A percentile compares a stretch with the other conserved stretches of the same genome.
Conservation (phyloP, 2,329 filamentous ascomycete species). For the Shiraia sp. region DNA sequence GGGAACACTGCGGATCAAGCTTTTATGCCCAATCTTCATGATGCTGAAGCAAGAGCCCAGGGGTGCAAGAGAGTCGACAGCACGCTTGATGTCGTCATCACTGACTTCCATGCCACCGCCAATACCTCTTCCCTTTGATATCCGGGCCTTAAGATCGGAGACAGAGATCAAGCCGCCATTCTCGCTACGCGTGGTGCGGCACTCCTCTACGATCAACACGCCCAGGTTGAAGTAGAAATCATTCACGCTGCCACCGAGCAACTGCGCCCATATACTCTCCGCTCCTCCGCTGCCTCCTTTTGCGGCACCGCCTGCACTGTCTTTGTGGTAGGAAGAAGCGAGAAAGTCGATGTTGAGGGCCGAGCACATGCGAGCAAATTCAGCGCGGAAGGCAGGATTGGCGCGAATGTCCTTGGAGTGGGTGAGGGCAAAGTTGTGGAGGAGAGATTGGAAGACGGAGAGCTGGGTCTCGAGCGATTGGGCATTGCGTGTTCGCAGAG, state of each 20-base stretch:
- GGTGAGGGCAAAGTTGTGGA: constrained; percentile 93
- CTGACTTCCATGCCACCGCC: constrained; percentile 74
- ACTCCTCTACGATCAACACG: constrained; percentile 93
- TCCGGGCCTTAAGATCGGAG: constrained; percentile 74
- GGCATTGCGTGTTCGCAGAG: constrained; percentile 81
- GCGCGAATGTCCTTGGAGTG: constrained; percentile 96
- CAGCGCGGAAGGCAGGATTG: constrained; percentile 90
- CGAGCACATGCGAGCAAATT: constrained; percentile 98
- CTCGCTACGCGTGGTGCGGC: constrained; percentile 79
- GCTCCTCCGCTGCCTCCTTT: constrained; percentile 47
- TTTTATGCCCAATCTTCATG: constrained; percentile 78
- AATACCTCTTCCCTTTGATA: constrained; percentile 70
- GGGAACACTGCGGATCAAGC: constrained; percentile 89
- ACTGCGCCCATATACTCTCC: constrained; percentile 86
- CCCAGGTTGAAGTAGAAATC: constrained; percentile 99
- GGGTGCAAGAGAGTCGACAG: constrained; percentile 83
- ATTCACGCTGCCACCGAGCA: constrained; percentile 88
- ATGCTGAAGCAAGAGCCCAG: constrained; percentile 87
- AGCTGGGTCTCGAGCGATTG: constrained; percentile 89
- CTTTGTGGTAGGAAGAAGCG: constrained; percentile 56
- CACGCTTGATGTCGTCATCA: constrained; percentile 90
- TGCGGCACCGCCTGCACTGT: constrained; percentile 48
- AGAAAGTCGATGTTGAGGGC: constrained; percentile 96
- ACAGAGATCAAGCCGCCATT: constrained; percentile 92
- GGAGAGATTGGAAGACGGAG: constrained; percentile 90